Percentiles rank a stretch among this genome's conserved stretches.
Conservation (phyloP, 2,329 filamentous ascomycete genomes). For the Fusarium nanum region DNA sequence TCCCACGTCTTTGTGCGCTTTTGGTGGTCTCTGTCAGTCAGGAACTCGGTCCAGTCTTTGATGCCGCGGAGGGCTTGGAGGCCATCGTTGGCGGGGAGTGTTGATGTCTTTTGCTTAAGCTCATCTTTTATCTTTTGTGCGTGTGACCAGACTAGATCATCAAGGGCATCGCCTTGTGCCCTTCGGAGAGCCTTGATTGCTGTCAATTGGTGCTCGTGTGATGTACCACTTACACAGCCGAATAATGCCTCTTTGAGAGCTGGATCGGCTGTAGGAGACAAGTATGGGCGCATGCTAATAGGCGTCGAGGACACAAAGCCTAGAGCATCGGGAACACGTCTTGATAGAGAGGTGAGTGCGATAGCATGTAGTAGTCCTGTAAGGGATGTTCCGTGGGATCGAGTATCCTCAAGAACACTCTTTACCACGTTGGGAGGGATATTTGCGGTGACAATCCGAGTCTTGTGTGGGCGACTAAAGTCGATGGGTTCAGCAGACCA, state of each 20-base stretch:
- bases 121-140: constrained; percentile 52
- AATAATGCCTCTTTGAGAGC: constrained; percentile 51
- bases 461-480: constrained; percentile 51
- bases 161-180: constrained; percentile 26
- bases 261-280: constrained; percentile 44
- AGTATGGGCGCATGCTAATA: constrained; percentile 58
- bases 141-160: constrained; percentile 57
- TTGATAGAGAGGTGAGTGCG: constrained; percentile 55
- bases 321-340: constrained; percentile 51
- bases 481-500: constrained; percentile 57
- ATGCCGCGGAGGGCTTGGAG: constrained; percentile 57
- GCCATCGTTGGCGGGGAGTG: constrained; percentile 58
- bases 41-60: constrained; percentile 57
- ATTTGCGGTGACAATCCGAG: constrained; percentile 53
- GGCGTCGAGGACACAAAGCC: constrained; percentile 56
- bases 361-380: constrained; percentile 63
- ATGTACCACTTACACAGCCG: constrained; percentile 54
- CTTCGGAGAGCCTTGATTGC: constrained; percentile 45
- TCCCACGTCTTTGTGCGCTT: constrained; percentile 60
- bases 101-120: constrained; percentile 50
- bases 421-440: constrained; percentile 48
- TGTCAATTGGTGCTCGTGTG: constrained; percentile 47
- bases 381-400: constrained; percentile 57
- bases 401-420: constrained; percentile 54
- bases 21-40: constrained; percentile 56